These are phyloP conservation scores for Draba incana DNA, from an alignment of 345 rosid species.

Conservation along the genomic window DNA sequence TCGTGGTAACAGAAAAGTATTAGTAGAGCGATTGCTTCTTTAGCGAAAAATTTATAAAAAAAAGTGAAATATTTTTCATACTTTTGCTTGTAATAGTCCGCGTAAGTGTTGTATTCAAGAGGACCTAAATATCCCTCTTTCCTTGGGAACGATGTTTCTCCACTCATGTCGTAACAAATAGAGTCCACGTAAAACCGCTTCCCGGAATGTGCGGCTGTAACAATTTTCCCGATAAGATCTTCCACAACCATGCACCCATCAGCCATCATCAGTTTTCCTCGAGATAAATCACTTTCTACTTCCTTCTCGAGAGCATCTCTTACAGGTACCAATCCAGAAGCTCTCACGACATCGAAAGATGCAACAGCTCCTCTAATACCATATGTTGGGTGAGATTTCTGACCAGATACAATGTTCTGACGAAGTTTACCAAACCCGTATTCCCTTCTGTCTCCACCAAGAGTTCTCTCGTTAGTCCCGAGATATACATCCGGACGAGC, in stretches of 20 bases:
- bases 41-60: slow-evolving; percentile 14
- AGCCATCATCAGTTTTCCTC: slow-evolving; percentile 83
- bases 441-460: slow-evolving; percentile 98
- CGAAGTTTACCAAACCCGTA: slow-evolving; percentile 97
- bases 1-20: slow-evolving; percentile 30
- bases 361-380: slow-evolving; percentile 99
- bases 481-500: slow-evolving; percentile 98
- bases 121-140: slow-evolving; percentile 99
- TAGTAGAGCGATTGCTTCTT: slow-evolving; percentile 22
- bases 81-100: slow-evolving; percentile 96
- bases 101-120: slow-evolving; percentile 88
- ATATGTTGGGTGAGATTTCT: slow-evolving; percentile 95
- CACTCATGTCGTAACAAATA: slow-evolving; percentile 82
- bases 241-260: slow-evolving; percentile 60
- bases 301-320: slow-evolving; percentile 55
- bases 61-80: slow-evolving; percentile 38
- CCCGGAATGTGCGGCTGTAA: slow-evolving; percentile 98
- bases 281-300: slow-evolving; percentile 43
- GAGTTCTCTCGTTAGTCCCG: slow-evolving; percentile 96
- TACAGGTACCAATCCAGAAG: slow-evolving; percentile 81
- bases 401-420: slow-evolving; percentile 80
- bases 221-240: slow-evolving; percentile 78
- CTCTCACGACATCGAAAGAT: slow-evolving; percentile 87
- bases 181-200: slow-evolving; percentile 98
- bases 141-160: slow-evolving; percentile 93